Evolutionary conservation across 306 rosid genomes (phyloP), one percentile per base, ranked within the genome.

Genomic region (Fragaria vesca): DNA sequence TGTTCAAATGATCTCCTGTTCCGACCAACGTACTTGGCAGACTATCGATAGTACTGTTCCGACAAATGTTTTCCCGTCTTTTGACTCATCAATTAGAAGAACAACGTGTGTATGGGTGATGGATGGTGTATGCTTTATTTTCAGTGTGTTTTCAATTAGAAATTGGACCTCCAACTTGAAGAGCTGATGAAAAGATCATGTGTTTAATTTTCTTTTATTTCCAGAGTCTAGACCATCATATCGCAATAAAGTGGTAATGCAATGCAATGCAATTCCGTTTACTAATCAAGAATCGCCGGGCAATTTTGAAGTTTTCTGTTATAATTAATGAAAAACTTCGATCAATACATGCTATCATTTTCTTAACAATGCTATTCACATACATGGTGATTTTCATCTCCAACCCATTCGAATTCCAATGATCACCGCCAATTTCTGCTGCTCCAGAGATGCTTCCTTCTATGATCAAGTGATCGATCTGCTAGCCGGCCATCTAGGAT

Each of bases 1-100:
- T 69, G 80, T 38, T 26, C 46, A 68, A 55, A 42, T 52, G 75
- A 77, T 42, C 52, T 77, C 30, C 61, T 24, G 15, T 51, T 60
- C 66, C 38, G 38, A 60, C 18, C 18, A 2, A 26, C 26, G 66
- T 60, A 24, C 79, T 76, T 66, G 47, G 34, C 43, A 42, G 50
- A 32, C 7, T 26, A 60, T 60, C 17, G 18, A 26, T 26, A 24
- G 26, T 24, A 24, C 4, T 26, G 36, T 11, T 5, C 30, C 4
- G 0, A 26, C 13, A 8, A 21, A 36, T 38, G 40, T 38, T 38
- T 38, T 30, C 2, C 18, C 15, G 42, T 32, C 8, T 71, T 15
- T 71, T 52, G 15, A 5, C 58, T 52, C 7, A 6, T 30, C 75
- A 30, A 7, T 48, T 48, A 3, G 5, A 21, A 55, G 3, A 54